Evolutionary conservation across 169 alveolate genomes (phyloP).

Genomic region (Theileria parva): DNA sequence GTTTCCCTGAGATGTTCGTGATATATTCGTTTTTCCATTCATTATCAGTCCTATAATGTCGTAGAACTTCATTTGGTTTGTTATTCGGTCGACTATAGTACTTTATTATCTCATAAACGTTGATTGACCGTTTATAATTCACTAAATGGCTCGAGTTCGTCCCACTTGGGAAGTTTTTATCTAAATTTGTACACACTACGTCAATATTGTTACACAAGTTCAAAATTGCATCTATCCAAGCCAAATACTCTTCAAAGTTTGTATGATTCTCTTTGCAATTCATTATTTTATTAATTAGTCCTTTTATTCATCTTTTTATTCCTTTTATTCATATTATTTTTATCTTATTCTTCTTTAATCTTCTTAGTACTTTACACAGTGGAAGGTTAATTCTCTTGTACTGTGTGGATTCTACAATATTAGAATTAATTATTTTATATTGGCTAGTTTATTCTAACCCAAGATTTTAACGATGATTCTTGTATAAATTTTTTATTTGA

Average conservation of each 20-base stretch:
- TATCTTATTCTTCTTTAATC: not conserved
- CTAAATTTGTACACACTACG: constrained; percentile 42
- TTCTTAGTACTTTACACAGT: not conserved
- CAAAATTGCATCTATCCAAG: constrained; percentile 63
- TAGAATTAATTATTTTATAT: not conserved
- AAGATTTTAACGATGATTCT: too few relatives aligned
- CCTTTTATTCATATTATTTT: not conserved
- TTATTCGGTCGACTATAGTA: not conserved
- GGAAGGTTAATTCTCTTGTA: not conserved
- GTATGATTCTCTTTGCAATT: not conserved
- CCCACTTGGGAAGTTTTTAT: constrained; percentile 41
- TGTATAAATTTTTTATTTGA: too few relatives aligned
- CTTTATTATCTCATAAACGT: too few relatives aligned
- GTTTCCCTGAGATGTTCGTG: not conserved
- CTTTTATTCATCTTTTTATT: not conserved
- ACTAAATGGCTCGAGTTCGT: not conserved
- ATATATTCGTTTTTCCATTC: not conserved
- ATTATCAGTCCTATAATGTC: not conserved
- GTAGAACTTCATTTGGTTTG: not conserved
- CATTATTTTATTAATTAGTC: not conserved
- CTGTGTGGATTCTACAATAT: not conserved
- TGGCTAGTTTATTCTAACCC: not conserved
- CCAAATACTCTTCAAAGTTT: not conserved
- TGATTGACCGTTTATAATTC: not conserved
- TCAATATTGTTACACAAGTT: constrained; percentile 58